Conservation (phyloP, 2,329 filamentous ascomycete species). For the Trichophyton rubrum region DNA sequence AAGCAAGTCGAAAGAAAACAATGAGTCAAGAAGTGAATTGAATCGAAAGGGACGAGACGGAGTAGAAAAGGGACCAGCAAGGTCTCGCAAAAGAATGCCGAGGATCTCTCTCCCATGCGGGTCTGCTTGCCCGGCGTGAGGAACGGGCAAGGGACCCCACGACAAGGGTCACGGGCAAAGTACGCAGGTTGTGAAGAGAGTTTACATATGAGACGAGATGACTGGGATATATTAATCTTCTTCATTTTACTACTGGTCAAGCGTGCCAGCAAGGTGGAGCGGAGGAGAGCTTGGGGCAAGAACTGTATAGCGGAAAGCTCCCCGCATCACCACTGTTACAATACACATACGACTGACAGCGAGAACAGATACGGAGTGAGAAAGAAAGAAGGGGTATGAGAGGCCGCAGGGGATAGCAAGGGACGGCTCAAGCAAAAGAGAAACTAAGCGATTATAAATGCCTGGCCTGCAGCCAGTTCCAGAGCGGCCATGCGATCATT, state of each 20-base stretch:
- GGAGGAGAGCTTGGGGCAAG: neutral
- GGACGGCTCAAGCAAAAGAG: neutral
- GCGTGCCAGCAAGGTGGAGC: neutral
- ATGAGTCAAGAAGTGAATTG: neutral
- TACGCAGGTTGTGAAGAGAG: neutral
- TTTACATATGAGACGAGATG: constrained; percentile 1
- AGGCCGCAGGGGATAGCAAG: neutral
- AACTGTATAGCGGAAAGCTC: constrained; percentile 1
- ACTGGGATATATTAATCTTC: neutral
- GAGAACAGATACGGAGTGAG: neutral
- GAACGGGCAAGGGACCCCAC: constrained; percentile 2
- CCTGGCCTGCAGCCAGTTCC: neutral
- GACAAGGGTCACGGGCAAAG: neutral
- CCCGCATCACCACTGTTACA: constrained; percentile 1
- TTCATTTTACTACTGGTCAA: neutral
- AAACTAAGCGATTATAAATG: constrained; percentile 3
- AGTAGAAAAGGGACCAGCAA: neutral
- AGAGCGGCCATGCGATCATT: neutral
- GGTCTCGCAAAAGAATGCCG: neutral
- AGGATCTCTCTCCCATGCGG: constrained; percentile 3
- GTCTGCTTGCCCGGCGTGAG: neutral
- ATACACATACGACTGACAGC: neutral
- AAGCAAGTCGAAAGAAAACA: neutral
- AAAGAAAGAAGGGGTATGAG: no score
- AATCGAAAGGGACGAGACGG: neutral